These are phyloP conservation scores for Eucalyptus curtisii DNA, from an alignment of 345 rosid species.

Conservation along the genomic window DNA sequence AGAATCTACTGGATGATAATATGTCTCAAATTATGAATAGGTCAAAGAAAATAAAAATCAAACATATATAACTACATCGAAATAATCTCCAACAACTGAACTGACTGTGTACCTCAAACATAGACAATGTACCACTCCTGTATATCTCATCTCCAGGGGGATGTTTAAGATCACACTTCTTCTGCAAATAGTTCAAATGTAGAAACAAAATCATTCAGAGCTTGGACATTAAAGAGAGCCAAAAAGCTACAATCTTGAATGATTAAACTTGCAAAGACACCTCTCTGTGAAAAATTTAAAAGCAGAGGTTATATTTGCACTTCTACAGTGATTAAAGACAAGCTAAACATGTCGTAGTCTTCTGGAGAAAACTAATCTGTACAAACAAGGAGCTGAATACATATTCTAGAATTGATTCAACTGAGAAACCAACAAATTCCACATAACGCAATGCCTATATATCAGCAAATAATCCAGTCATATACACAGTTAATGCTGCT, in stretches of 20 bases:
- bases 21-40: neutral
- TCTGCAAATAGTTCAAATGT: slow-evolving; percentile 25
- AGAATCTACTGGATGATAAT: neutral
- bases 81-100: neutral
- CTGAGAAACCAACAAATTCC: neutral
- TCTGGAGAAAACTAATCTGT: neutral
- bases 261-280: neutral
- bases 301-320: neutral
- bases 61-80: neutral
- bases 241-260: neutral
- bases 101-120: slow-evolving; percentile 75
- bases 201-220: neutral
- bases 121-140: slow-evolving; percentile 90
- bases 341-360: neutral
- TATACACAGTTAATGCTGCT: neutral
- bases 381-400: neutral
- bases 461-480: neutral
- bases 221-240: neutral
- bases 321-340: neutral
- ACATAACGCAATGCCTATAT: neutral
- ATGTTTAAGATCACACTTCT: slow-evolving; percentile 93
- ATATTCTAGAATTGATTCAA: neutral
- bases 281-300: neutral
- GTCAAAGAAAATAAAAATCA: neutral
- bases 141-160: slow-evolving; percentile 99